Evolutionary conservation across 495 filamentous ascomycete species (phyloP).

Genomic region (Geopyxis carbonaria): DNA sequence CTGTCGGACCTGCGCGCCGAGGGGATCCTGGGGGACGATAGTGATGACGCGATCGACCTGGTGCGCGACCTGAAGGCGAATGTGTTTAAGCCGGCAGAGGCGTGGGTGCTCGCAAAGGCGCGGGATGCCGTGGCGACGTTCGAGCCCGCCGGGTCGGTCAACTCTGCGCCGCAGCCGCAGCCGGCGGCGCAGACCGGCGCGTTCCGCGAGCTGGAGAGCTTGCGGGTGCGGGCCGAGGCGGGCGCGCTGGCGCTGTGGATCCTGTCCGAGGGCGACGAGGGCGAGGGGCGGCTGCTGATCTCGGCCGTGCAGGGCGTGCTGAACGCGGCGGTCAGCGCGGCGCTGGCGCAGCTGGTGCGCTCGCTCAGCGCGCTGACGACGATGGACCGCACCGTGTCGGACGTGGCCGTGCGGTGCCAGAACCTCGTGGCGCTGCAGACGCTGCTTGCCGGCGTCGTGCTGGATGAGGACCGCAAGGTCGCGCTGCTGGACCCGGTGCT

Average conservation of each 20-base stretch:
- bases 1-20: constrained; percentile 42
- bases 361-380: constrained; percentile 64
- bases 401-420: constrained; percentile 71
- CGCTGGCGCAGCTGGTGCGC: constrained; percentile 50
- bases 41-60: constrained; percentile 51
- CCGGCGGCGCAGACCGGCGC: constrained; percentile 1
- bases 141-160: constrained; percentile 48
- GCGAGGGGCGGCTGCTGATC: constrained; percentile 26
- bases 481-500: constrained; percentile 63
- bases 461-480: constrained; percentile 2
- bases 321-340: constrained; percentile 47
- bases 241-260: constrained; percentile 67
- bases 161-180: constrained; percentile 17
- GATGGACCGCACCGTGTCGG: constrained; percentile 63
- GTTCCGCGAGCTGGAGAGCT: no score
- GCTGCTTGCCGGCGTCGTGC: constrained; percentile 37
- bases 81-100: constrained; percentile 52
- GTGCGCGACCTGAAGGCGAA: constrained; percentile 49
- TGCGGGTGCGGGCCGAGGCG: constrained; percentile 35
- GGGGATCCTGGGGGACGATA: constrained; percentile 2
- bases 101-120: constrained; percentile 45
- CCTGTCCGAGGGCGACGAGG: constrained; percentile 38
- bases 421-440: constrained; percentile 75
- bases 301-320: constrained; percentile 11
- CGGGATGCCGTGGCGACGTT: constrained; percentile 75